A percentile compares a stretch with the other conserved stretches of the same genome.
phyloP scores from a whole-genome alignment of 305 asterid species.

The Solanum hybrid region DNA sequence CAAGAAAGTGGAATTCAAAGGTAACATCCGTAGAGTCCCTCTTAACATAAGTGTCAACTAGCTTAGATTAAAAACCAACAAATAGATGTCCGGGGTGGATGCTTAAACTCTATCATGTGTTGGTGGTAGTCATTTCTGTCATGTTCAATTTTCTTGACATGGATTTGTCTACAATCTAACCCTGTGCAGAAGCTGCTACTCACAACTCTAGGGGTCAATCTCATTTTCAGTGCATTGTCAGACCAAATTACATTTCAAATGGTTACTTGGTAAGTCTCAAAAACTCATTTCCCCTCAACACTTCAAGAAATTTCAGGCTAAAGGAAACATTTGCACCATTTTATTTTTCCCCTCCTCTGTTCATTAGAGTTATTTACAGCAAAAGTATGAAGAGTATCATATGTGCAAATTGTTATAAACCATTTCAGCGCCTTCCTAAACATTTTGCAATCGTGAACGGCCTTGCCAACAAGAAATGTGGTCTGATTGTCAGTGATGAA shows the following conservation, averaged over 20 bases:
- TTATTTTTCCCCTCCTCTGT: background rate
- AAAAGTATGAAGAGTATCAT: background rate
- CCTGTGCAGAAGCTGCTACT: background rate
- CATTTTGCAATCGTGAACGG: background rate
- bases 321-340: background rate
- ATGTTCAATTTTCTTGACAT: background rate
- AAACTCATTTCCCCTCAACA: background rate
- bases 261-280: background rate
- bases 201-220: background rate
- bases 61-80: background rate
- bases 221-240: background rate
- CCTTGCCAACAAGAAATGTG: background rate
- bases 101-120: background rate
- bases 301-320: background rate
- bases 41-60: background rate
- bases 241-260: background rate
- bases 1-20: background rate
- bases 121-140: background rate
- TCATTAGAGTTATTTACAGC: background rate
- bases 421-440: background rate
- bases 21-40: background rate
- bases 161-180: background rate
- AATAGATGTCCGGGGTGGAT: background rate
- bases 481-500: background rate
- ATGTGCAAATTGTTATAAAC: background rate